Evolutionary conservation across 225 moss, liverwort and hornwort genomes (phyloP).

Genomic region (Physcomitrellopsis africana): DNA sequence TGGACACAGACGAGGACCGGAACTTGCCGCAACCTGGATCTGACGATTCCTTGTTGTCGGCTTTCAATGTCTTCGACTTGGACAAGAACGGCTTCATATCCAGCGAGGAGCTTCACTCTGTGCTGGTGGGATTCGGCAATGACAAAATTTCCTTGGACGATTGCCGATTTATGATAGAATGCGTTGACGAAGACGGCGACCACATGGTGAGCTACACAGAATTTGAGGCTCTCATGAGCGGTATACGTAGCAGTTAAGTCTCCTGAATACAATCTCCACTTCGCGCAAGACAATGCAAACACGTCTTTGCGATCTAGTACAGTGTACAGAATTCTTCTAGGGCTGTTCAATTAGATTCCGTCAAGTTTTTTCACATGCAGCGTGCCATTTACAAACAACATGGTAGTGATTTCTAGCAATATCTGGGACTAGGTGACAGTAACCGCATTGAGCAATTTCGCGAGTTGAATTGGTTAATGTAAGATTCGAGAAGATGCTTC

Average conservation of each 20-base stretch:
- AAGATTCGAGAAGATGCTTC: too few species aligned
- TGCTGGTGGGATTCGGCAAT: slow-evolving; percentile 46
- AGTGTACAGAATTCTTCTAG: too few species aligned
- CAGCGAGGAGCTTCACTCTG: slow-evolving; percentile 55
- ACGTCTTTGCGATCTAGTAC: too few species aligned
- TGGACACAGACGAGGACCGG: neutral
- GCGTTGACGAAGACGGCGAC: slow-evolving; percentile 36
- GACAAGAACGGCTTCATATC: slow-evolving; percentile 63
- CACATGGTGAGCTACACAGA: slow-evolving; percentile 29
- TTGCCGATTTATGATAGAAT: slow-evolving; percentile 43
- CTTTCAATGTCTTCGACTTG: slow-evolving; percentile 57
- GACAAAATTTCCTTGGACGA: slow-evolving; percentile 51
- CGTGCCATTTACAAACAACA: too few species aligned
- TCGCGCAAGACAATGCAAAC: too few species aligned
- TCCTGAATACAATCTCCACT: too few species aligned
- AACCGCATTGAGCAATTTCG: too few species aligned
- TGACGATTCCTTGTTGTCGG: slow-evolving; percentile 41
- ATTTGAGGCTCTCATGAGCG: slow-evolving; percentile 30
- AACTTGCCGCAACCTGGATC: neutral
- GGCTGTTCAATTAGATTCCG: too few species aligned
- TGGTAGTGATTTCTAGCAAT: too few species aligned
- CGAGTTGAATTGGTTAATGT: too few species aligned
- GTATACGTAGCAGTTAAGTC: neutral
- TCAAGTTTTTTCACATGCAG: too few species aligned
- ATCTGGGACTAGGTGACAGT: too few species aligned